Base-by-base conservation (phyloP, 1,284 basidiomycete genomes). In the Boletus smithii region DNA sequence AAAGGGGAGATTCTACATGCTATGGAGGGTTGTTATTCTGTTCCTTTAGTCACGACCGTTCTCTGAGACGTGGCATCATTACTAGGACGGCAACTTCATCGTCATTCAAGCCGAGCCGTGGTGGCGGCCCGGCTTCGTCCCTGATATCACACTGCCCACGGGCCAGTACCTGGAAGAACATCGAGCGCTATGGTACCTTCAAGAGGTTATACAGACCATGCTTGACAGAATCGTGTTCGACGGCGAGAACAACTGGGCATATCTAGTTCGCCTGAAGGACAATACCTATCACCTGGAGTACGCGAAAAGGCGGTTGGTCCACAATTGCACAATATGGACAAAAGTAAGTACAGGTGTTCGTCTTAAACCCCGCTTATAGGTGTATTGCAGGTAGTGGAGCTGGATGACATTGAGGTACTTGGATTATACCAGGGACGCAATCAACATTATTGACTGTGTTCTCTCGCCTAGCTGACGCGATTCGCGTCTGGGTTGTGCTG, bases 181-280 rank as follows among this genome's bases (percentile, higher is more conserved):
- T 23, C 46, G 52, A 20, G 65, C 67, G 3, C 53, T 53, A 7
- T 51, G 34, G 34, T 40, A 65, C n/a, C 40, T 68, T 30, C 50
- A 57, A 48, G 58, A 67, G 37, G 62, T 68, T 10, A 48, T 68
- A 43, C 70, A 76, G 55, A 62, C 67, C 9, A 66, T 73, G 43
- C 56, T 75, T 6, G 60, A 62, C 23, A 60, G 55, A 3, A 66
- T 78, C 38, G 63, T 70, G 8, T 71, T 79, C 35, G 65, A 66
- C 3, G 67, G 68, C 4, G 60, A 62, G 48, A 63, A 68, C 7
- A 76, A 73, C 45, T 77, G 72, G 72, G 73, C 67, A 20, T 66
- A 76, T 58, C 59, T 76, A 7, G 54, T 72, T 18, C 48, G 55
- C 23, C 55, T 59, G 39, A 58, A 65, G 33, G 55, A 66, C 23